Evolutionary conservation across 495 filamentous ascomycete genomes (phyloP).

Genomic region (Aspergillus cristatus): DNA sequence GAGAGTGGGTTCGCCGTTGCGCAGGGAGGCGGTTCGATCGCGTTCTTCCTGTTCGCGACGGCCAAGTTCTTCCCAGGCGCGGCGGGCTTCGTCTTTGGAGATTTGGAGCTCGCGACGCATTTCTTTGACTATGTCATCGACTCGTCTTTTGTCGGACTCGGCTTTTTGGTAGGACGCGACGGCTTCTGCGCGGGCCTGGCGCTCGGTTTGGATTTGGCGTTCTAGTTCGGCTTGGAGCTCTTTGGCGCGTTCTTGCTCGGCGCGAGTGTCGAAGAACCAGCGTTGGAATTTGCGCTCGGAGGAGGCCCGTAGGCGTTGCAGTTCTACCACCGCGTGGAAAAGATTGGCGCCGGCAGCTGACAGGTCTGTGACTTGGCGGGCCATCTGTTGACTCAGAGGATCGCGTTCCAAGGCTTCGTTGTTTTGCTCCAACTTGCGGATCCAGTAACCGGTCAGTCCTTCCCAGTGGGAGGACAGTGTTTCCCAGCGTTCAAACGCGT

Average conservation of each 20-base stretch:
- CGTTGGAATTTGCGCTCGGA: slow-evolving; percentile 97
- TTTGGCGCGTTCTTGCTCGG: slow-evolving; percentile 74
- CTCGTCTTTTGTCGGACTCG: slow-evolving; percentile 55
- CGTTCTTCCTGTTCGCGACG: slow-evolving; percentile 90
- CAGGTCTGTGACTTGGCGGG: slow-evolving; percentile 88
- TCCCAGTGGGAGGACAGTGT: slow-evolving; percentile 96
- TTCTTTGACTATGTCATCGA: slow-evolving; percentile 69
- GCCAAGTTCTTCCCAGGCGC: slow-evolving; percentile 95
- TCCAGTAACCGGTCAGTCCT: slow-evolving; percentile 94
- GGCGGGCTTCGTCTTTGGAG: slow-evolving; percentile 88
- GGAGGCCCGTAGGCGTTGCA: slow-evolving; percentile 89
- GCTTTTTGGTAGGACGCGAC: slow-evolving; percentile 52
- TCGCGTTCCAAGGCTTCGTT: slow-evolving; percentile 72
- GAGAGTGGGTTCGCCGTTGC: slow-evolving; percentile 78
- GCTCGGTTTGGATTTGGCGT: slow-evolving; percentile 60
- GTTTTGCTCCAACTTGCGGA: slow-evolving; percentile 82
- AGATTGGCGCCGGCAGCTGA: slow-evolving; percentile 94
- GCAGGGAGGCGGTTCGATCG: slow-evolving; percentile 76
- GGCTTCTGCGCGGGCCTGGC: slow-evolving; percentile 56
- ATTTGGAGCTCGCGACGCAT: slow-evolving; percentile 88
- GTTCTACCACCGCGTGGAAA: slow-evolving; percentile 93
- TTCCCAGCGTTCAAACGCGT: slow-evolving; percentile 97
- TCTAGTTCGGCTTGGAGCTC: slow-evolving; percentile 81
- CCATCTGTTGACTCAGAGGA: slow-evolving; percentile 77
- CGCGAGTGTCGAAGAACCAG: slow-evolving; percentile 93